phyloP scores from a whole-genome alignment of 208 protist species.

The Vickermania ingenoplastis region DNA sequence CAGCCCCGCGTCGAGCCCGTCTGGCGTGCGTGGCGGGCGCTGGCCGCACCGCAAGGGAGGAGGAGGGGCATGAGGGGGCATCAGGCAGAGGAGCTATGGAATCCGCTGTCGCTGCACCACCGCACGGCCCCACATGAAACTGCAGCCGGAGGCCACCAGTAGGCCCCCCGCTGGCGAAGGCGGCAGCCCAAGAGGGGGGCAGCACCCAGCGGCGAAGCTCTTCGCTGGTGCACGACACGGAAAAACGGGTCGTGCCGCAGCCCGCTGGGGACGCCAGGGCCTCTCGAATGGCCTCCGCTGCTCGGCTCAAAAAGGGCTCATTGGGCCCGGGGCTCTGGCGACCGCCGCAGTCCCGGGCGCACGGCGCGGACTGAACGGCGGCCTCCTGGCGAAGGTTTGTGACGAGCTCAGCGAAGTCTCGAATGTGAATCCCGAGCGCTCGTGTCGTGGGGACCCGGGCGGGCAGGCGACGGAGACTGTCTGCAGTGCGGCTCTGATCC shows the following conservation, averaged over 20 bases:
- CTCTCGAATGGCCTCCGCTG: too few relatives aligned
- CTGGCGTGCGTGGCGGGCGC: neutral
- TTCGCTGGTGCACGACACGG: neutral
- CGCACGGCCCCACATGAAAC: neutral
- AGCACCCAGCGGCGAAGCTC: neutral
- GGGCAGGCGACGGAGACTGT: neutral
- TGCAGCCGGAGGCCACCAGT: neutral
- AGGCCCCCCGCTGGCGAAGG: neutral
- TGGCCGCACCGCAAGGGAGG: too few relatives aligned
- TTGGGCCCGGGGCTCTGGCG: too few relatives aligned
- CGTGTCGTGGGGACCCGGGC: constrained; percentile 14
- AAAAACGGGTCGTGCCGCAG: too few relatives aligned
- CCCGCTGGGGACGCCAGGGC: too few relatives aligned
- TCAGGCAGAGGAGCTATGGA: too few relatives aligned
- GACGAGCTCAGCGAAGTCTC: constrained; percentile 49
- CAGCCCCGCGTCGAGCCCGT: neutral
- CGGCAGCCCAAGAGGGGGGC: neutral
- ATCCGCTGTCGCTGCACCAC: too few relatives aligned
- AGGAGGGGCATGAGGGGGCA: too few relatives aligned
- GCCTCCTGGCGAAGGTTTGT: constrained; percentile 28
- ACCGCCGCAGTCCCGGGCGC: too few relatives aligned
- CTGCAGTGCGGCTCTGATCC: neutral
- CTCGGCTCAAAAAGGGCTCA: too few relatives aligned
- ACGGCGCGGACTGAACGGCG: too few relatives aligned
- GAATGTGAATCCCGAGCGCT: constrained; percentile 70